Evolutionary conservation across 345 rosid species (phyloP), one percentile per base, ranked within the genome.

Genomic region (Camelina laxa): DNA sequence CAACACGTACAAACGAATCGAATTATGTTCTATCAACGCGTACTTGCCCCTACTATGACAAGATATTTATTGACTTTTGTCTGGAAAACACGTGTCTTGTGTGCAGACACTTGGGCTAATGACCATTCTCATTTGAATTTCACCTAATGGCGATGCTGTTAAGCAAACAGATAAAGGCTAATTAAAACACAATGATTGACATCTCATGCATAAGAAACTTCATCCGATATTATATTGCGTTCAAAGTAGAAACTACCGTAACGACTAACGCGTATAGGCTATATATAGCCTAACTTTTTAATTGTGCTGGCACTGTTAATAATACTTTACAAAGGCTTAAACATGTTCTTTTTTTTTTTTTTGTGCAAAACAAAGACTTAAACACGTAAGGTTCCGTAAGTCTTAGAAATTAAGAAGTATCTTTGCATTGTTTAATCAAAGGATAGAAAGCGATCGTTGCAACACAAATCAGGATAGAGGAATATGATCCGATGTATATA

Each of bases 1-100:
- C n/a, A 53, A 53, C 36, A 67, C 62, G 51, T 39, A 10, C 17
- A 27, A 24, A 22, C 9, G 24, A 8, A 15, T 22, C 30, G 9
- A 60, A 22, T 11, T n/a, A 33, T 17, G 8, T 11, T 33, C 0
- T 16, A 16, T 27, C 33, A 20, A 69, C 74, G 74, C 65, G 74
- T 58, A 57, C 3, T 12, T 44, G 56, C 63, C 5, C 30, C 22
- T 57, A 11, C 6, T 38, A 36, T 9, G 64, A 68, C 24, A 2
- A 20, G 21, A 35, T 11, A 50, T 35, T 48, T 9, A 0, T 24
- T 27, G 0, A 27, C 30, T 36, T 36, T 36, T 57, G 61, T 47
- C 9, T 35, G 30, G 17, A 9, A 36, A 51, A 10, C 39, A 69
- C 33, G 63, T 69, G 53, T 69, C 55, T 69, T 69, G 30, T 56